A percentile compares a stretch with the other conserved stretches of the same genome.
Conservation (phyloP, 2,329 filamentous ascomycete genomes). For the Aspergillus sclerotialis region DNA sequence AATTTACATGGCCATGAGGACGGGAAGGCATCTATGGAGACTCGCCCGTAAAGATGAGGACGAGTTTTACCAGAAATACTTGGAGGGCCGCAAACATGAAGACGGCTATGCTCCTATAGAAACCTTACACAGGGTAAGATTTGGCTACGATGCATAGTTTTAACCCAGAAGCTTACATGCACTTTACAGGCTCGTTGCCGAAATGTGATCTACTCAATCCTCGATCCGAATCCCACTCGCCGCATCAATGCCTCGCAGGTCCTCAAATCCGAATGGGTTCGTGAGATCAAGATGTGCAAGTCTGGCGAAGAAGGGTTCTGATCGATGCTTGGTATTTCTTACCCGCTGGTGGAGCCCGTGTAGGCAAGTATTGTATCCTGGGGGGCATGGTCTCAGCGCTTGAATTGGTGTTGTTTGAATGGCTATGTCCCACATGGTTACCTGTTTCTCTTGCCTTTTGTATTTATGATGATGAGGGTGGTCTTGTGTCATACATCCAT, state of each 20-base stretch:
- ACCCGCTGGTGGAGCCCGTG: slow-evolving; percentile 1
- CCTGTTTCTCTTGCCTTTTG: neutral
- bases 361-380: neutral
- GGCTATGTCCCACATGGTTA: neutral
- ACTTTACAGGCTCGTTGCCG: slow-evolving; percentile 74
- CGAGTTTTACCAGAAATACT: slow-evolving; percentile 91
- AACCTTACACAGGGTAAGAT: slow-evolving; percentile 81
- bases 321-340: slow-evolving; percentile 11
- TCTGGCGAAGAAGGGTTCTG: slow-evolving; percentile 91
- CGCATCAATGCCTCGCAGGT: slow-evolving; percentile 95
- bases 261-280: slow-evolving; percentile 96
- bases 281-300: slow-evolving; percentile 94
- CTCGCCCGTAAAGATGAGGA: slow-evolving; percentile 96
- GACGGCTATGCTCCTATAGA: slow-evolving; percentile 96
- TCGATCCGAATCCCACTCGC: slow-evolving; percentile 86
- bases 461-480: slow-evolving; percentile 2
- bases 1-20: slow-evolving; percentile 99
- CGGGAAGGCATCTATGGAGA: slow-evolving; percentile 89
- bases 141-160: no score
- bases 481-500: slow-evolving; percentile 1
- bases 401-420: neutral
- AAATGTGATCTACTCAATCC: slow-evolving; percentile 97
- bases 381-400: neutral
- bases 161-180: slow-evolving; percentile 10
- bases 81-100: slow-evolving; percentile 87